Conservation (phyloP, 2,329 filamentous ascomycete genomes). For the Hymenoscyphus occultus region DNA sequence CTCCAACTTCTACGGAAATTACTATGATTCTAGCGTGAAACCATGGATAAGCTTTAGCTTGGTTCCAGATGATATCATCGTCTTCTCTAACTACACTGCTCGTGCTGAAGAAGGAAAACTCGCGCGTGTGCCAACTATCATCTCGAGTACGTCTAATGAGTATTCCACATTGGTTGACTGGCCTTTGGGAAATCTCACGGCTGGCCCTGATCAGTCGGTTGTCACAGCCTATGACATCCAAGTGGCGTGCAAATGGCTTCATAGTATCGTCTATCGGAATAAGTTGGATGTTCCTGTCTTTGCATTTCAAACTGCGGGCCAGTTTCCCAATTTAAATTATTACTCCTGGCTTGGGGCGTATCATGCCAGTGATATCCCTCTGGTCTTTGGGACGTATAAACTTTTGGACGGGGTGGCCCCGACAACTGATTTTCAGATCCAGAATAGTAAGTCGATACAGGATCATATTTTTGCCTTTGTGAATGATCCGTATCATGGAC, state of each 20-base stretch:
- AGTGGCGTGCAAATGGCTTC: constrained; percentile 15
- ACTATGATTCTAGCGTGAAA: constrained; percentile 8
- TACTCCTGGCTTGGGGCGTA: constrained; percentile 33
- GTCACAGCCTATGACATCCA: constrained; percentile 16
- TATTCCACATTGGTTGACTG: constrained; percentile 28
- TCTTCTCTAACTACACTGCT: constrained; percentile 19
- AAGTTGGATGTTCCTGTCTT: constrained; percentile 38
- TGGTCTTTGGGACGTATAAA: constrained; percentile 34
- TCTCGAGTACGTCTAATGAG: constrained; percentile 34
- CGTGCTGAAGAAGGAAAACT: constrained; percentile 14
- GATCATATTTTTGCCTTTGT: constrained; percentile 21
- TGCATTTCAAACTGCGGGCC: constrained; percentile 36
- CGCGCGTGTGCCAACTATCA: constrained; percentile 23
- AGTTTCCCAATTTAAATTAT: constrained; percentile 34
- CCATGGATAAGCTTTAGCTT: constrained; percentile 13
- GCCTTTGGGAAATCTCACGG: constrained; percentile 21
- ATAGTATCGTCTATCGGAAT: constrained; percentile 20
- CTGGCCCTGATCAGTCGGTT: constrained; percentile 34
- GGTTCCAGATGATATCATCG: constrained; percentile 17
- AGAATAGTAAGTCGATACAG: constrained; percentile 31
- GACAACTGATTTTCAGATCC: constrained; percentile 31
- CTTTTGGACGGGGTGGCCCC: constrained; percentile 30
- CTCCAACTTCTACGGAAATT: constrained; percentile 4
- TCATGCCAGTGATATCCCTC: constrained; percentile 33
- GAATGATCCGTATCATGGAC: constrained; percentile 12